These are phyloP conservation scores for Batrachochytrium dendrobatidis DNA, from an alignment of 371 early-diverging fungal genomes.

Conservation along the genomic window DNA sequence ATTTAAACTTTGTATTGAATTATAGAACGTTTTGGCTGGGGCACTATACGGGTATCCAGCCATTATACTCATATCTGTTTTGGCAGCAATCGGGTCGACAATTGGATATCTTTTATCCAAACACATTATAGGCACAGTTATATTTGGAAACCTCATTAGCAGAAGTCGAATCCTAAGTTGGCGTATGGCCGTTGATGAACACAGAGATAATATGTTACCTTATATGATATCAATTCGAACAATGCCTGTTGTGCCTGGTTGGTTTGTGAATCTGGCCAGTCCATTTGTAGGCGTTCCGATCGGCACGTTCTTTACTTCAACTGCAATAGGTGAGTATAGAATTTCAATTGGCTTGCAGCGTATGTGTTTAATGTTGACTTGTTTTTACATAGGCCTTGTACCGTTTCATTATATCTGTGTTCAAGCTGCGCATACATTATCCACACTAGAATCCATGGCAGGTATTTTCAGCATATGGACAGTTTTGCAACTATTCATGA, in stretches of 20 bases:
- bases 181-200: constrained; percentile 10
- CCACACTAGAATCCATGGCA: constrained; percentile 15
- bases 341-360: not conserved
- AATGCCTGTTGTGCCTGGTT: constrained; percentile 28
- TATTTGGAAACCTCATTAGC: constrained; percentile 9
- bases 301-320: constrained; percentile 15
- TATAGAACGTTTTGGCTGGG: constrained; percentile 27
- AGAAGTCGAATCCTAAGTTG: not conserved
- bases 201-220: constrained; percentile 16
- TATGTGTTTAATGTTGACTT: not conserved
- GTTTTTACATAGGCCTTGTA: constrained; percentile 13
- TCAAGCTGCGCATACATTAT: constrained; percentile 22
- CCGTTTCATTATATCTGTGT: constrained; percentile 28
- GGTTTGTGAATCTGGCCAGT: constrained; percentile 22
- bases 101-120: constrained; percentile 22
- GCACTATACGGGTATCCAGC: constrained; percentile 23
- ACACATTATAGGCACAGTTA: constrained; percentile 11
- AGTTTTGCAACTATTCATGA: constrained; percentile 12
- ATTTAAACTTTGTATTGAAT: too few relatives aligned
- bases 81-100: constrained; percentile 26
- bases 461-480: constrained; percentile 17
- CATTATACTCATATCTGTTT: constrained; percentile 9
- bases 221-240: constrained; percentile 22
- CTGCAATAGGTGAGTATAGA: constrained; percentile 12
- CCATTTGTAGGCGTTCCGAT: constrained; percentile 29